Percentiles rank a stretch among this genome's conserved stretches.
Evolutionary conservation across 1,284 basidiomycete genomes (phyloP).

Genomic region (Trichosporon sp.): DNA sequence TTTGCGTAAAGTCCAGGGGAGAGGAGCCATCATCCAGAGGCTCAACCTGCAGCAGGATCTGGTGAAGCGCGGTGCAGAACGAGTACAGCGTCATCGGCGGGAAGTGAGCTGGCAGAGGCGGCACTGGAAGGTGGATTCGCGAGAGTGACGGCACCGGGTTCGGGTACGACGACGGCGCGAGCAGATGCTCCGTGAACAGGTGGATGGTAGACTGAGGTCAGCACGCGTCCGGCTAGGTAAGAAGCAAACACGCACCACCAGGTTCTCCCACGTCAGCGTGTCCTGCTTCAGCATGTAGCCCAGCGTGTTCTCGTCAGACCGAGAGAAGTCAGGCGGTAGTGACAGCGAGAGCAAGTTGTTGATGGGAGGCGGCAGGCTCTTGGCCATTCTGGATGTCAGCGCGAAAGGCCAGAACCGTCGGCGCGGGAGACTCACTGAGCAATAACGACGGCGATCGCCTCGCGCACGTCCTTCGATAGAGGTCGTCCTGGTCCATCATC

Average conservation of each 20-base stretch:
- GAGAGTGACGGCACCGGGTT: conserved; percentile 40
- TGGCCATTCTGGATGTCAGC: conserved; percentile 36
- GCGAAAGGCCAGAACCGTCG: not conserved
- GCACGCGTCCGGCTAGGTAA: not conserved
- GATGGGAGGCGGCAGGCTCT: conserved; percentile 35
- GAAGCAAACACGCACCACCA: conserved; percentile 29
- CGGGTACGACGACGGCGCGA: conserved; percentile 42
- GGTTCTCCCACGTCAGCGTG: conserved; percentile 36
- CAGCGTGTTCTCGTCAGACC: conserved; percentile 43
- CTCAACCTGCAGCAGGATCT: conserved; percentile 34
- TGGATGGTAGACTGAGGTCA: conserved; percentile 38
- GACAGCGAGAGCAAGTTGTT: conserved; percentile 35
- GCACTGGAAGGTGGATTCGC: conserved; percentile 36
- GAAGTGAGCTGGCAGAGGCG: conserved; percentile 38
- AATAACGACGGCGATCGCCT: conserved; percentile 34
- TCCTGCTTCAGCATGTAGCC: conserved; percentile 35
- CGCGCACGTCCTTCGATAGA: conserved; percentile 28
- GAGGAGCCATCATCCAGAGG: conserved; percentile 15
- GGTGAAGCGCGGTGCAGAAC: conserved; percentile 37
- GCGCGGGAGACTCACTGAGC: conserved; percentile 27
- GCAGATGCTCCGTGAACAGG: conserved; percentile 38
- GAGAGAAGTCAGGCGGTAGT: conserved; percentile 37
- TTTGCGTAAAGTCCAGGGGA: not conserved
- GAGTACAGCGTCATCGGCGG: conserved; percentile 39
- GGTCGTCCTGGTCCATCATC: conserved; percentile 11